A percentile compares a stretch with the other conserved stretches of the same genome.
Evolutionary conservation across 345 rosid species (phyloP).

Genomic region (Corchorus olitorius): DNA sequence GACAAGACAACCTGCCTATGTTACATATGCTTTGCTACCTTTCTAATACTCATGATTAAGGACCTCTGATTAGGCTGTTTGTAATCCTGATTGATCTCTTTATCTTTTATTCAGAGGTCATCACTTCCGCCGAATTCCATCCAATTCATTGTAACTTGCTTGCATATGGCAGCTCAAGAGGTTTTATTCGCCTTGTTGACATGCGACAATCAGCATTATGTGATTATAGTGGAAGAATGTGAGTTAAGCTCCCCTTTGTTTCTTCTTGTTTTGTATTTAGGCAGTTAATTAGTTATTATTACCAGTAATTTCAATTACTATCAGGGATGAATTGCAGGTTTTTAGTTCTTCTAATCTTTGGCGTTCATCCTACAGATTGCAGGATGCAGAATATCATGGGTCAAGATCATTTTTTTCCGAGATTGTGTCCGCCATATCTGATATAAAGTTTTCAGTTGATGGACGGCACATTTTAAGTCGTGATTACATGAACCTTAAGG

Average conservation of each 20-base stretch:
- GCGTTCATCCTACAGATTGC: constrained; percentile 45
- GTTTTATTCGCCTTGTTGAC: constrained; percentile 59
- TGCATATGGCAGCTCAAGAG: constrained; percentile 75
- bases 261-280: background rate
- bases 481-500: constrained; percentile 72
- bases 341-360: constrained; percentile 27
- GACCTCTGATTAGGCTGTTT: background rate
- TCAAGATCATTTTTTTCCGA: constrained; percentile 63
- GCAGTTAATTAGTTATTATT: background rate
- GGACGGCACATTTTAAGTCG: constrained; percentile 63
- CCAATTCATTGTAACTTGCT: constrained; percentile 67
- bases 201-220: constrained; percentile 75
- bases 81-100: constrained; percentile 17
- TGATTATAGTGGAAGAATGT: constrained; percentile 55
- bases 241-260: constrained; percentile 31
- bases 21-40: background rate
- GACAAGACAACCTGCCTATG: background rate
- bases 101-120: constrained; percentile 55
- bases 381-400: constrained; percentile 45
- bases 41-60: background rate
- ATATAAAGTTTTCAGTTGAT: constrained; percentile 57
- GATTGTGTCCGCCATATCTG: constrained; percentile 61
- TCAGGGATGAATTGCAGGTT: background rate
- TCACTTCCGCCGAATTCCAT: constrained; percentile 71
- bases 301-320: background rate